These are phyloP conservation scores for Moricandia arvensis DNA, from an alignment of 345 rosid genomes.

Conservation along the genomic window DNA sequence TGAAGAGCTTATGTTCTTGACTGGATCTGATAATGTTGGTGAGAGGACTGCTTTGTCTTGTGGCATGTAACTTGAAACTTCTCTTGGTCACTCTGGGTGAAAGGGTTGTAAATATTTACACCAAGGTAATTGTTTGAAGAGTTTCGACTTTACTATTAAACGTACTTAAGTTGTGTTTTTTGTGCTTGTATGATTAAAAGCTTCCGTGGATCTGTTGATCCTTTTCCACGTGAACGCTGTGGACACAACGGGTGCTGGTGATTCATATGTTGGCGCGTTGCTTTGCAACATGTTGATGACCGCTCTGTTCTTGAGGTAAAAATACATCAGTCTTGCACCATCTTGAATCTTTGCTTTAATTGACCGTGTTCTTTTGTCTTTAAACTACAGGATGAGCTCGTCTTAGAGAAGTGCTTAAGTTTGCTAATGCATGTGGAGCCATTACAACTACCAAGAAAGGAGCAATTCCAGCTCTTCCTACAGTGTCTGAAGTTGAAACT, in stretches of 20 bases:
- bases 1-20: slow-evolving; percentile 88
- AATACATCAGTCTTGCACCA: not conserved
- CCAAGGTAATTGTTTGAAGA: slow-evolving; percentile 57
- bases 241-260: slow-evolving; percentile 98
- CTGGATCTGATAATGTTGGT: slow-evolving; percentile 73
- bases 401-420: slow-evolving; percentile 68
- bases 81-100: slow-evolving; percentile 93
- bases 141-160: not conserved
- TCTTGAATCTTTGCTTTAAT: not conserved
- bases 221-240: slow-evolving; percentile 73
- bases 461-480: slow-evolving; percentile 95
- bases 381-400: slow-evolving; percentile 62
- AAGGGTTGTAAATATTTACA: slow-evolving; percentile 87
- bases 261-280: slow-evolving; percentile 86
- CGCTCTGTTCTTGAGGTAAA: slow-evolving; percentile 65
- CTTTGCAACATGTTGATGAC: slow-evolving; percentile 75
- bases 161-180: not conserved
- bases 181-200: slow-evolving; percentile 36
- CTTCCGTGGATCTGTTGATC: slow-evolving; percentile 77
- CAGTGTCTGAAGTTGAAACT: slow-evolving; percentile 51
- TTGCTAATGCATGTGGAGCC: slow-evolving; percentile 94
- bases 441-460: slow-evolving; percentile 97
- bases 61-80: slow-evolving; percentile 85
- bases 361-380: not conserved
- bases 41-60: slow-evolving; percentile 76